These are phyloP conservation scores for Phytophthora constricta DNA, from an alignment of 352 stramenopile genomes.

Conservation along the genomic window DNA sequence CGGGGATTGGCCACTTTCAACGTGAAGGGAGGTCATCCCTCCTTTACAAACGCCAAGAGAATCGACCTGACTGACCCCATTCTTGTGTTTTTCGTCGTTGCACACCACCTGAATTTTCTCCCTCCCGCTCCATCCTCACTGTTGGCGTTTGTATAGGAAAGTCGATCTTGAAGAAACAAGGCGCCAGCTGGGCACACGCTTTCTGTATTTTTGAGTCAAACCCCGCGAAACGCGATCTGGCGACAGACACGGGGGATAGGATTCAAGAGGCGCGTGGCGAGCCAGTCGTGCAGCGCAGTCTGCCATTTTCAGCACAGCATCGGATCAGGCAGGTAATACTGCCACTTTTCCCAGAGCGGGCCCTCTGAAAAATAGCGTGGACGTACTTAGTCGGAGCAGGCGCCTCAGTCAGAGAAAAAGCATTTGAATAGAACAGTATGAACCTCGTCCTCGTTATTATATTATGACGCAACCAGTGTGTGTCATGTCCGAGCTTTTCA, in stretches of 20 bases:
- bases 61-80: neutral
- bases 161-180: conserved; percentile 6
- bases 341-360: neutral
- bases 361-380: neutral
- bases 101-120: conserved; percentile 6
- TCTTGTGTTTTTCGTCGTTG: neutral
- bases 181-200: conserved; percentile 2
- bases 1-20: neutral
- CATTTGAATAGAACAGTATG: neutral
- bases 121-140: conserved; percentile 8
- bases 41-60: neutral
- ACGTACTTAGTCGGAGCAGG: neutral
- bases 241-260: too few relatives aligned
- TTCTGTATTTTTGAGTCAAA: conserved; percentile 5
- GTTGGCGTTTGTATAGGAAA: conserved; percentile 15
- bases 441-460: too few relatives aligned
- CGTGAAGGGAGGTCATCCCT: neutral
- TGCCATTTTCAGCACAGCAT: too few relatives aligned
- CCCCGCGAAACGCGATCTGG: too few relatives aligned
- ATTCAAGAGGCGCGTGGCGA: too few relatives aligned
- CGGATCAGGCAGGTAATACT: neutral
- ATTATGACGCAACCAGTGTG: too few relatives aligned
- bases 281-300: too few relatives aligned
- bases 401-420: neutral
- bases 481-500: too few relatives aligned